Base-by-base conservation (phyloP, 177 flowering plant species). In the Vitis hybrid region DNA sequence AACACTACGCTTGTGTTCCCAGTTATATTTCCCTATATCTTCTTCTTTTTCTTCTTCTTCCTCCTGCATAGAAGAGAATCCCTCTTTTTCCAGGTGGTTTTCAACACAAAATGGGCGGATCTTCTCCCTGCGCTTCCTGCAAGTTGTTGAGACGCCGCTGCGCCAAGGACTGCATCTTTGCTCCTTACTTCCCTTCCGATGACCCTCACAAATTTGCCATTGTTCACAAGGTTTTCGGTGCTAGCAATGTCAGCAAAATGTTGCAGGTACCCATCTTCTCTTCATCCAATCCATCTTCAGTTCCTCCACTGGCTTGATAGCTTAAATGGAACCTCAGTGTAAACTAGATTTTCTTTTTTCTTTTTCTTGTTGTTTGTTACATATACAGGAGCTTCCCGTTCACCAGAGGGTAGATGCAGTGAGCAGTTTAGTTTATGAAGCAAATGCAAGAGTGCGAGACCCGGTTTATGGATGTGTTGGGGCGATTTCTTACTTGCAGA, bases 171-270 rank as follows among this genome's bases (percentile, higher is more conserved):
- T 89, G 94, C 80, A 72, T 88, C 60, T 86, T 89, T 57, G 89
- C 91, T 16, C 94, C 94, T 59, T 86, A 86, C 72, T 89, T 89
- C 79, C 91, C 89, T 62, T 72, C 91, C 3, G 78, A 82, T 49
- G 88, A 86, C 14, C 83, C 85, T 19, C 85, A 76, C n/a, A 85
- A 82, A 78, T 87, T 87, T 72, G 85, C 87, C 68, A 74, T 76
- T 55, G 91, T 87, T 68, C 89, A 85, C 73, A 89, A 84, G 80
- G 91, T 88, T 65, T 89, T 89, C 64, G 94, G 91, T 51, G 94
- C 94, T 57, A 89, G 94, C 80, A 88, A 89, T 72, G 81, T 89
- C 66, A 82, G 88, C 84, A 89, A 86, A 81, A 88, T 86, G 88
- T 64, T 88, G 62, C 88, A 82, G 90, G 92, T 86, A 2, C 21